Evolutionary conservation across 495 filamentous ascomycete genomes (phyloP).

Genomic region (Xylaria sp.): DNA sequence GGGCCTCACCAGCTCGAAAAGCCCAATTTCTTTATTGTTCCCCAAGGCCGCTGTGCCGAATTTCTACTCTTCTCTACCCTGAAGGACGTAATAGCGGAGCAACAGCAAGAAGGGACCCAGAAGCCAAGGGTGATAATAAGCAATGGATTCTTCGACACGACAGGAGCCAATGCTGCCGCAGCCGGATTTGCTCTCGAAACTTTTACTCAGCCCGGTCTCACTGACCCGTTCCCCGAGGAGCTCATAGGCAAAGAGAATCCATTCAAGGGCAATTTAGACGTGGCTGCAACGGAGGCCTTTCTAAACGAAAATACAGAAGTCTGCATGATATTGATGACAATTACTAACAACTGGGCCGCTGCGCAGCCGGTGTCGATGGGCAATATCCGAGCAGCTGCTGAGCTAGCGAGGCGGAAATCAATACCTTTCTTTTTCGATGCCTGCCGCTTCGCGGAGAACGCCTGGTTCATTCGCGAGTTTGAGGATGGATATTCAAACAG

Average conservation of each 20-base stretch:
- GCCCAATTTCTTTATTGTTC: conserved; percentile 26
- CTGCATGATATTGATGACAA: conserved; percentile 21
- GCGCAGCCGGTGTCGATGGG: conserved; percentile 26
- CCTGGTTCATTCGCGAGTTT: conserved; percentile 17
- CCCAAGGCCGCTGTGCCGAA: conserved; percentile 29
- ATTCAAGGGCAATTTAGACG: conserved; percentile 25
- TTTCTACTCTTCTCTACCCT: conserved; percentile 23
- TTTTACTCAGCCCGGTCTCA: conserved; percentile 21
- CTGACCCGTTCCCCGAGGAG: conserved; percentile 18
- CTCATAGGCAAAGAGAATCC: conserved; percentile 21
- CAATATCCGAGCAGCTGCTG: conserved; percentile 15
- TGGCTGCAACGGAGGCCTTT: conserved; percentile 16
- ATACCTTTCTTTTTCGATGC: conserved; percentile 28
- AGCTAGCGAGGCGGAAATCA: conserved; percentile 11
- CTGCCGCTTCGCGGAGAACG: conserved; percentile 27
- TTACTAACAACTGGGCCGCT: conserved; percentile 28
- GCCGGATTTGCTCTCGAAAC: conserved; percentile 23
- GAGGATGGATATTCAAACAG: conserved; percentile 17
- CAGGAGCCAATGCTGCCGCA: conserved; percentile 20
- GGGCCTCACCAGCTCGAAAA: conserved; percentile 19
- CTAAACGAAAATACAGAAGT: conserved; percentile 17
- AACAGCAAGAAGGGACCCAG: not conserved
- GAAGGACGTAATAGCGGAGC: conserved; percentile 3
- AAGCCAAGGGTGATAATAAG: conserved; percentile 15
- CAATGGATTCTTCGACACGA: conserved; percentile 30